Evolutionary conservation across 768 basidiomycete species (phyloP).

Genomic region (Rhodotorula babjevae): DNA sequence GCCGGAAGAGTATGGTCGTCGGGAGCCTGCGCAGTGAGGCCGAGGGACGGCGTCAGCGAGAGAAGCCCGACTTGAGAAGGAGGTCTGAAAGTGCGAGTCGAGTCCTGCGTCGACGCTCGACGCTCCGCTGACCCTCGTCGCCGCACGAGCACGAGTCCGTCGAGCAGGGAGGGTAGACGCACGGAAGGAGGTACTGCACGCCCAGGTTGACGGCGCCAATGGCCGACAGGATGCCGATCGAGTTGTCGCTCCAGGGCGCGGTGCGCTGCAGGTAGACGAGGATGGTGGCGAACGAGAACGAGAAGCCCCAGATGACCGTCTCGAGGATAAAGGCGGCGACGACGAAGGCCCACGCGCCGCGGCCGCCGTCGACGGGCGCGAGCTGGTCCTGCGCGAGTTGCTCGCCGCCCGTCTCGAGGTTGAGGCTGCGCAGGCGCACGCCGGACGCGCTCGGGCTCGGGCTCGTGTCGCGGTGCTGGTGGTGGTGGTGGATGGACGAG

Average conservation of each 20-base stretch:
- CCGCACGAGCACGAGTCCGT: no score
- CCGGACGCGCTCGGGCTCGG: no score
- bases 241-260: constrained; percentile 2
- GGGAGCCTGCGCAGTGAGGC: background rate
- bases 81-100: no score
- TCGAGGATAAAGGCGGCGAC: constrained; percentile 19
- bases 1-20: constrained; percentile 22
- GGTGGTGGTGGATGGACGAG: background rate
- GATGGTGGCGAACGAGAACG: constrained; percentile 12
- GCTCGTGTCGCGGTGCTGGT: no score
- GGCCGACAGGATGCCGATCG: constrained; percentile 15
- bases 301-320: constrained; percentile 14
- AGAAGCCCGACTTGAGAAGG: no score
- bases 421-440: no score
- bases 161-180: no score
- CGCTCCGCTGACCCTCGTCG: no score
- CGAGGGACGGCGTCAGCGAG: background rate
- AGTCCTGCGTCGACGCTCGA: no score
- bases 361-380: constrained; percentile 9
- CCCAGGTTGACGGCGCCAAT: constrained; percentile 25
- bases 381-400: background rate
- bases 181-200: constrained; percentile 17
- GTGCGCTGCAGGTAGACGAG: constrained; percentile 24
- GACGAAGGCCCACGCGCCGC: constrained; percentile 9
- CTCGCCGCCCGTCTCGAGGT: no score